These are phyloP conservation scores for Cladosporium colombiae DNA, from an alignment of 2,329 filamentous ascomycete genomes.

Conservation along the genomic window DNA sequence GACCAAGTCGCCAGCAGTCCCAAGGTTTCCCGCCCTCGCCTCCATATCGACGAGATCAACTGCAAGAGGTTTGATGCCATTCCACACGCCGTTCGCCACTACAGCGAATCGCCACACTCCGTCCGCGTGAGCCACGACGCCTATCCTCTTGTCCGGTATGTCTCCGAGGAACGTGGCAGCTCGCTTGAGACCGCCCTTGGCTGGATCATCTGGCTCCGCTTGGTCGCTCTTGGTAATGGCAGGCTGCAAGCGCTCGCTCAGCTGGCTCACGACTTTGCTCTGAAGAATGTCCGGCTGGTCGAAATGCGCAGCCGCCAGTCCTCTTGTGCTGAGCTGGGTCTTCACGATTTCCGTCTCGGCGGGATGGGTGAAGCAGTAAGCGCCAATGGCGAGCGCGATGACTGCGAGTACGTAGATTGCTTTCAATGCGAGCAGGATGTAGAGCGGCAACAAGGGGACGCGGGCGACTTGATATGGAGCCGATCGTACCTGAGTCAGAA, in stretches of 20 bases:
- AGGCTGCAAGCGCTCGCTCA: not conserved
- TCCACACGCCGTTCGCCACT: constrained; percentile 17
- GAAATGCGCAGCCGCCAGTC: constrained; percentile 5
- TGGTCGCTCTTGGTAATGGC: not conserved
- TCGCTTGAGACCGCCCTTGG: not conserved
- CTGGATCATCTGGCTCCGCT: not conserved
- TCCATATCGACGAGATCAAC: not conserved
- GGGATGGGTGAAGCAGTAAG: constrained; percentile 19
- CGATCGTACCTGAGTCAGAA: not conserved
- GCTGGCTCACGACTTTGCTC: not conserved
- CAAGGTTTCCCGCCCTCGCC: not conserved
- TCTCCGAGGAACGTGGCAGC: constrained; percentile 7
- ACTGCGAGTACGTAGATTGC: constrained; percentile 14
- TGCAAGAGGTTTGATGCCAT: constrained; percentile 16
- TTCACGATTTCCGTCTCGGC: constrained; percentile 20
- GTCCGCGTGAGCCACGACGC: constrained; percentile 16
- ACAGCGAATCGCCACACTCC: constrained; percentile 19
- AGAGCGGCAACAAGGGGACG: not conserved
- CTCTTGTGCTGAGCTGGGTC: constrained; percentile 11
- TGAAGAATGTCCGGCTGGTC: not conserved
- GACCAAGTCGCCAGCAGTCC: not conserved
- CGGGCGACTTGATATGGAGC: not conserved
- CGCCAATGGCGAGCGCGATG: constrained; percentile 16
- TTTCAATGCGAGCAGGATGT: not conserved
- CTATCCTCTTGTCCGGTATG: constrained; percentile 7